Conservation (phyloP, 2,329 filamentous ascomycete genomes). For the Xylariales sp. region DNA sequence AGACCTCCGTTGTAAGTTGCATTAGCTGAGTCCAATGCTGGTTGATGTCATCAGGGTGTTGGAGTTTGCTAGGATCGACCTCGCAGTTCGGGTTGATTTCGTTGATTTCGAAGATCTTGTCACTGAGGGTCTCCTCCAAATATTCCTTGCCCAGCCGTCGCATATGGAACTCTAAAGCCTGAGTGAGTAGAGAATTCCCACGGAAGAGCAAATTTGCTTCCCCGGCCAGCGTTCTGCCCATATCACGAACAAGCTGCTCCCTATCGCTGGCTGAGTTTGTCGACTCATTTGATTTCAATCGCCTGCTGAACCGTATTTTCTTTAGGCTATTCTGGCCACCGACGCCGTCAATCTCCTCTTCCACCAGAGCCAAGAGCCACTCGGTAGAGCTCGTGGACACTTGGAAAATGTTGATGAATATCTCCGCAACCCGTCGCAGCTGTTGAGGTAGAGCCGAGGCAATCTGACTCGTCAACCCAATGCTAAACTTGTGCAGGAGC, state of each 20-base stretch:
- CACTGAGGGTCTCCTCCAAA: slow-evolving; percentile 78
- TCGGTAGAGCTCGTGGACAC: slow-evolving; percentile 79
- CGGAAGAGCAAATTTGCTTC: slow-evolving; percentile 95
- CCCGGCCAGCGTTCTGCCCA: slow-evolving; percentile 72
- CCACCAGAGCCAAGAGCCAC: slow-evolving; percentile 89
- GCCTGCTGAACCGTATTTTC: slow-evolving; percentile 66
- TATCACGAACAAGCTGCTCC: slow-evolving; percentile 68
- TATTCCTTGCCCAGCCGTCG: slow-evolving; percentile 89
- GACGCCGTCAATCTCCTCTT: slow-evolving; percentile 94
- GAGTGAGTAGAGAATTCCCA: slow-evolving; percentile 90
- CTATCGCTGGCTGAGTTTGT: slow-evolving; percentile 59
- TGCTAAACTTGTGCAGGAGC: slow-evolving; percentile 77
- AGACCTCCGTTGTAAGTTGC: slow-evolving; percentile 73
- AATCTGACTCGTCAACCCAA: slow-evolving; percentile 80
- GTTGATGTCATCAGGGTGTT: slow-evolving; percentile 63
- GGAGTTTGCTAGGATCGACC: slow-evolving; percentile 81
- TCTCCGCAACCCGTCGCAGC: slow-evolving; percentile 75
- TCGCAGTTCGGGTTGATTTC: slow-evolving; percentile 89
- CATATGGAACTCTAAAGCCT: slow-evolving; percentile 94
- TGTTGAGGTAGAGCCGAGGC: slow-evolving; percentile 73
- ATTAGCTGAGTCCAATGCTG: slow-evolving; percentile 80
- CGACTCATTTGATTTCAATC: slow-evolving; percentile 68
- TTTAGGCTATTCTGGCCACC: slow-evolving; percentile 75
- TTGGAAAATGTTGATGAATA: slow-evolving; percentile 91
- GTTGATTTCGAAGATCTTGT: slow-evolving; percentile 84